Conservation (phyloP, 768 basidiomycete genomes). For the Pleurotus salmoneostramineus region DNA sequence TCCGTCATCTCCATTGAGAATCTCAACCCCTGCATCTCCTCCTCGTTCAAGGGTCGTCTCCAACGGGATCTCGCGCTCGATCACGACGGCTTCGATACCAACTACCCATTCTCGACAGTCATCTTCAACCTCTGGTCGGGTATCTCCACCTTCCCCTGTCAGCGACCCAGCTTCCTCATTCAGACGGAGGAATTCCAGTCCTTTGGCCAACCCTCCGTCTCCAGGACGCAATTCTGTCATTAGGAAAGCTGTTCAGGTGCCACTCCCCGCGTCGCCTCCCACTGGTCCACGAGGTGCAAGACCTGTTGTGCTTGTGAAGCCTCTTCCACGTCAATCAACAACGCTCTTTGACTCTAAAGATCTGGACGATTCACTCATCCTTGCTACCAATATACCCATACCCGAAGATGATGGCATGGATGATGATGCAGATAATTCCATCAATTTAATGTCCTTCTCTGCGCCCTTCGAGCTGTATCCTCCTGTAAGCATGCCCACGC, state of each 20-base stretch:
- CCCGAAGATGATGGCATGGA: slow-evolving; percentile 66
- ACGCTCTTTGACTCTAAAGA: slow-evolving; percentile 35
- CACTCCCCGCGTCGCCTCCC: slow-evolving; percentile 34
- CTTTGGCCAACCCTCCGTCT: slow-evolving; percentile 30
- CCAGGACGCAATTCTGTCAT: slow-evolving; percentile 27
- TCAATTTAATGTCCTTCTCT: slow-evolving; percentile 71
- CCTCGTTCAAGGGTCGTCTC: slow-evolving; percentile 38
- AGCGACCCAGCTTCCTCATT: slow-evolving; percentile 26
- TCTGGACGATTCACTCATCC: slow-evolving; percentile 60
- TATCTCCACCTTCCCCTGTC: slow-evolving; percentile 40
- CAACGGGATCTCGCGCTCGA: slow-evolving; percentile 37
- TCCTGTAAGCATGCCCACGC: slow-evolving; percentile 20
- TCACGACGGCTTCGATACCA: slow-evolving; percentile 28
- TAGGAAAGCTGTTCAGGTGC: slow-evolving; percentile 34
- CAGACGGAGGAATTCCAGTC: slow-evolving; percentile 47
- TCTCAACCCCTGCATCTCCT: slow-evolving; percentile 44
- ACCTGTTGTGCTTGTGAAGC: slow-evolving; percentile 25
- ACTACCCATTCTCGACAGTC: slow-evolving; percentile 35
- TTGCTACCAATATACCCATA: slow-evolving; percentile 71
- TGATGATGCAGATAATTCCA: slow-evolving; percentile 58
- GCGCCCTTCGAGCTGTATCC: slow-evolving; percentile 55
- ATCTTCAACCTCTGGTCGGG: slow-evolving; percentile 30
- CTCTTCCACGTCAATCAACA: slow-evolving; percentile 38
- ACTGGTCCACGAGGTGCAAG: slow-evolving; percentile 19
- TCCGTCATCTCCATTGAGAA: slow-evolving; percentile 44